Conservation (phyloP, 2,329 filamentous ascomycete genomes). For the Diplodia intermedia region DNA sequence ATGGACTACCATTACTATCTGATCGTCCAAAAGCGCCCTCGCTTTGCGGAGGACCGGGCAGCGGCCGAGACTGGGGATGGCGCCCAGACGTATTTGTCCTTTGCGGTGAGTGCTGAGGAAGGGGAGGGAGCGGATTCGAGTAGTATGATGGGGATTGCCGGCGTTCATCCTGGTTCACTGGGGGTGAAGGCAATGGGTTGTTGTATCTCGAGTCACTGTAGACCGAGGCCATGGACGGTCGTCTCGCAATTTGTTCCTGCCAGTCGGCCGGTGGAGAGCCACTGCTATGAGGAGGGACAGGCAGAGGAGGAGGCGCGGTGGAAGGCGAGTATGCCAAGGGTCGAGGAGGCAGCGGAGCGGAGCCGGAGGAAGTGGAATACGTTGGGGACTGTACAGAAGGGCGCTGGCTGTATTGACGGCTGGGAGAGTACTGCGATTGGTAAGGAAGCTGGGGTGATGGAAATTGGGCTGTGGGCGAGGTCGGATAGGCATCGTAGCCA, state of each 20-base stretch:
- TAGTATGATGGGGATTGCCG: constrained; percentile 10
- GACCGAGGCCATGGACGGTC: constrained; percentile 26
- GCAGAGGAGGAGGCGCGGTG: constrained; percentile 46
- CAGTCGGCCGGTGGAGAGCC: constrained; percentile 46
- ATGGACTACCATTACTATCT: constrained; percentile 45
- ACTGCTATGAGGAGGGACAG: constrained; percentile 43
- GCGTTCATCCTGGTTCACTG: constrained; percentile 24
- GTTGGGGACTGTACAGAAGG: constrained; percentile 31
- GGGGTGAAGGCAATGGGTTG: constrained; percentile 28
- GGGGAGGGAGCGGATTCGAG: constrained; percentile 50
- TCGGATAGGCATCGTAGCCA: constrained; percentile 35
- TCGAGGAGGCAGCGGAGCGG: constrained; percentile 33
- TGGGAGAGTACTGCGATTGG: constrained; percentile 39
- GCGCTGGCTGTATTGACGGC: constrained; percentile 13
- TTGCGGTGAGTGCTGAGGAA: constrained; percentile 57
- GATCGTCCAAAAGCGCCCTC: constrained; percentile 42
- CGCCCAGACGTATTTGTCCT: constrained; percentile 61
- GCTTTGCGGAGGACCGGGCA: constrained; percentile 64
- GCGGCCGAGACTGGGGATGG: constrained; percentile 64
- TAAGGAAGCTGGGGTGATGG: constrained; percentile 21
- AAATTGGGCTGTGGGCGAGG: constrained; percentile 33
- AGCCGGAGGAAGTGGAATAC: constrained; percentile 30
- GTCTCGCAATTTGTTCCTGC: constrained; percentile 34
- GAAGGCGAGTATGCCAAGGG: constrained; percentile 44
- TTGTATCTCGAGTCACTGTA: constrained; percentile 24